A percentile compares a stretch with the other conserved stretches of the same genome.
Evolutionary conservation across 495 filamentous ascomycete species (phyloP).

Genomic region (Penicillium malachiteum): DNA sequence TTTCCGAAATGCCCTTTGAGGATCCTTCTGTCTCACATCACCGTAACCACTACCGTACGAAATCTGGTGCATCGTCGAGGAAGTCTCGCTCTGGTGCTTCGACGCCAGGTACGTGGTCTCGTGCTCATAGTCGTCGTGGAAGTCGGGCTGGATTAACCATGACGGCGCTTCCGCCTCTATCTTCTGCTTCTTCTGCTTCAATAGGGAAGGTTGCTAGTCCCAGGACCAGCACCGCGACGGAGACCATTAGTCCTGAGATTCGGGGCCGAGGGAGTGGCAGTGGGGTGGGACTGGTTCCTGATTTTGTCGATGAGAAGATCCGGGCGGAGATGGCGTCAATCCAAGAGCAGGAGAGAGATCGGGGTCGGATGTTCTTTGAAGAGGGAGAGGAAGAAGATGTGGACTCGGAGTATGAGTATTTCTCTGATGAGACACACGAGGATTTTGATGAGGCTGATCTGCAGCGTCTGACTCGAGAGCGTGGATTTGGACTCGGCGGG

Average conservation of each 20-base stretch:
- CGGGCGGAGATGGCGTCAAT: constrained; percentile 44
- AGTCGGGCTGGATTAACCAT: constrained; percentile 40
- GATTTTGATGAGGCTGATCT: constrained; percentile 47
- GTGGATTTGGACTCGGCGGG: constrained; percentile 66
- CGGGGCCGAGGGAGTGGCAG: constrained; percentile 8
- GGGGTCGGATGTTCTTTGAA: constrained; percentile 9
- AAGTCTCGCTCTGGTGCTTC: constrained; percentile 39
- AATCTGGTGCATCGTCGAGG: constrained; percentile 21
- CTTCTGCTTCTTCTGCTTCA: neutral
- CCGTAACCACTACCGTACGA: constrained; percentile 26
- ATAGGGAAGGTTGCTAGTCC: constrained; percentile 5
- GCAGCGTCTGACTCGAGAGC: constrained; percentile 48
- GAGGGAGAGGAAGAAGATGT: constrained; percentile 7
- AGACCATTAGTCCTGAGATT: constrained; percentile 13
- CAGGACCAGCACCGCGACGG: constrained; percentile 1
- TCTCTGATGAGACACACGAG: constrained; percentile 21
- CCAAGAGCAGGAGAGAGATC: constrained; percentile 17
- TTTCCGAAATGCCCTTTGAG: constrained; percentile 37
- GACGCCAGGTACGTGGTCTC: constrained; percentile 37
- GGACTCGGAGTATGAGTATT: constrained; percentile 28
- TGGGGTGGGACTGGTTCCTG: constrained; percentile 26
- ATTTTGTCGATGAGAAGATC: constrained; percentile 46
- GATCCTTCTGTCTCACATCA: constrained; percentile 7
- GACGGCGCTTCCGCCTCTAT: constrained; percentile 26
- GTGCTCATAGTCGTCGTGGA: constrained; percentile 30